Evolutionary conservation across 108 stramenopile species (phyloP), one percentile per base, ranked within the genome.

Genomic region (Stephanodiscus minutulus): DNA sequence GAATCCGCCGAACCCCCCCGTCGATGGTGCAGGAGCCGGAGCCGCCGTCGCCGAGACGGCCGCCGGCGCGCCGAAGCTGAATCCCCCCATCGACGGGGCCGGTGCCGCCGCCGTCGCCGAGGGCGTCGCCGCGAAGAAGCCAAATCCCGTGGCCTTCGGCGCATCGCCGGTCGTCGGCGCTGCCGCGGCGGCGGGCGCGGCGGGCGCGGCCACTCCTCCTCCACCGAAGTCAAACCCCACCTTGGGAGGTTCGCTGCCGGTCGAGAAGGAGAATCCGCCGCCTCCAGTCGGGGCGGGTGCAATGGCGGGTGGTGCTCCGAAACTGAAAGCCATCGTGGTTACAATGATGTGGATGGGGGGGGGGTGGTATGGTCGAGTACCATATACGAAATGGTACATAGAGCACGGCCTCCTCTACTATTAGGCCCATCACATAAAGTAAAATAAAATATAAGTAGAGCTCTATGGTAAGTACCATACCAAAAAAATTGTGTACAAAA

Each of bases 61-160:
- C 22, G 57, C 27, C 17, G 66, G 6, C 10, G 61, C 63, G 28
- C 81, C 81, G 61, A 81, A 81, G 22, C 68, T 65, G 53, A 77
- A 84, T 1, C 73, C n/a, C n/a, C n/a, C n/a, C n/a, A n/a, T n/a
- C n/a, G n/a, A n/a, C 64, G 68, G n/a, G 53, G 61, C 33, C 7
- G 72, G 11, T 3, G 76, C 27, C 1, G 81, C 17, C 9, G 77
- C 63, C 6, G 75, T 37, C 28, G 52, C 66, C 13, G 66, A 55
- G 31, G 70, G 58, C 17, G 78, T 37, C 13, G 53, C 49, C 17
- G 52, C 65, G 9, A 74, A 68, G 47, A 79, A 73, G 58, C 37
- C 36, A 56, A 75, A 68, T 13, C 71, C 76, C 20, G 48, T 37
- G 25, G 80, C 20, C 18, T 74, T 53, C 55, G 61, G 70, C 61